These are phyloP conservation scores for Podila clonocystis DNA, from an alignment of 192 early-diverging fungal species.

Conservation along the genomic window DNA sequence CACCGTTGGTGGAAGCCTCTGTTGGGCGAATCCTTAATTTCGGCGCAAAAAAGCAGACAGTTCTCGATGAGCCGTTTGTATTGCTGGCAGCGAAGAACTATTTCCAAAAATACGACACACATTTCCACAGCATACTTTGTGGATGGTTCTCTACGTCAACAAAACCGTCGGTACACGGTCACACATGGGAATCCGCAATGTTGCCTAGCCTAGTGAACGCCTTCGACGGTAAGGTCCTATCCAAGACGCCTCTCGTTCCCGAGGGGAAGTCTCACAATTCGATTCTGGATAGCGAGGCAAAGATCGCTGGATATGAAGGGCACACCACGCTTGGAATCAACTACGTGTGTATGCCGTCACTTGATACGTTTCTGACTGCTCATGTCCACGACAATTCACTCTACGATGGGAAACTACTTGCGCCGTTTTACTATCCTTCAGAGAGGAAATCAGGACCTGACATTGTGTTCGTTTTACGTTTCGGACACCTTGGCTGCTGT, in stretches of 20 bases:
- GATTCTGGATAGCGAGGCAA: not conserved
- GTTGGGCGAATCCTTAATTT: slow-evolving; percentile 21
- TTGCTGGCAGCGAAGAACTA: slow-evolving; percentile 13
- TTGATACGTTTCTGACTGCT: too few species aligned
- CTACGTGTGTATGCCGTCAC: too few species aligned
- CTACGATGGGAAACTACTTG: too few species aligned
- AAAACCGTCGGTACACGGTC: not conserved
- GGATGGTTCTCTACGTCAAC: not conserved
- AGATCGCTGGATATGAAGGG: slow-evolving; percentile 7
- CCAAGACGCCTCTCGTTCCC: slow-evolving; percentile 4
- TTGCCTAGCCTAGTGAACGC: slow-evolving; percentile 10
- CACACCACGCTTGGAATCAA: too few species aligned
- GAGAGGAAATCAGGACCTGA: too few species aligned
- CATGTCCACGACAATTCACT: too few species aligned
- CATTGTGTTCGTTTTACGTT: too few species aligned
- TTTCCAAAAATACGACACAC: slow-evolving; percentile 9
- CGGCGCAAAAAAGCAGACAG: not conserved
- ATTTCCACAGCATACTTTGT: slow-evolving; percentile 20
- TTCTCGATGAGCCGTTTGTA: slow-evolving; percentile 20
- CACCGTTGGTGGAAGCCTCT: slow-evolving; percentile 23
- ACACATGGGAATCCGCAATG: not conserved
- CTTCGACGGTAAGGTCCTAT: slow-evolving; percentile 16
- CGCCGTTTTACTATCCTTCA: too few species aligned
- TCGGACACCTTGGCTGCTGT: too few species aligned
- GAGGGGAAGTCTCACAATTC: not conserved